Evolutionary conservation across 768 basidiomycete genomes (phyloP), one percentile per base, ranked within the genome.

Genomic region (Rhizopogon vesiculosus): DNA sequence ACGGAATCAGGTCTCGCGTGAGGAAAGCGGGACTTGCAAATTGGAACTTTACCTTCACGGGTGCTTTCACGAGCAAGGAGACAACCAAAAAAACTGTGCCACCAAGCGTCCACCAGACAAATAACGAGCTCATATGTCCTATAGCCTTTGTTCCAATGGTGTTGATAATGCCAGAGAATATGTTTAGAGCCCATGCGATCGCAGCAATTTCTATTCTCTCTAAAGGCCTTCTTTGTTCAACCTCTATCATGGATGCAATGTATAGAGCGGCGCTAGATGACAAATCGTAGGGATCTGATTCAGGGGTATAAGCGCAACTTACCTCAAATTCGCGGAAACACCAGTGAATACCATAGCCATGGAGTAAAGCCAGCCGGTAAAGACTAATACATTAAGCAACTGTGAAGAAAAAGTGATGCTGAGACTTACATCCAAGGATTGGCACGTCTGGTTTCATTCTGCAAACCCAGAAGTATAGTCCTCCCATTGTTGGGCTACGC

Each of bases 401-500:
- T 2, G 35, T 13, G 15, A 22, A 33, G 15, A 58, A 33, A 58
- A 31, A 16, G 29, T 49, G 33, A 18, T 5, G 16, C 29, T 41
- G 19, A 15, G n/a, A 65, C 78, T 67, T 62, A 79, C 78, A 84
- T 25, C 81, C 82, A 3, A 83, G 71, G 15, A 81, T 68, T 1
- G 81, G 82, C 13, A 70, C 57, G 49, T 81, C 73, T 0, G 81
- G 80, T 60, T 82, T 81, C 79, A 83, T 80, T 61, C 76, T 78
- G 68, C 80, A 83, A 9, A 82, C 81, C 82, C 82, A 83, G 62
- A 83, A 84, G 65, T 84, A 84, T 42, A 83, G 66, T 5, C 81
- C 82, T 22, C 81, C 82, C 73, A 83, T 76, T 3, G 81, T 80
- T 0, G 81, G 80, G 54, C 78, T 79, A 49, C 22, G 1, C 10